A percentile compares a stretch with the other conserved stretches of the same genome.
These are phyloP conservation scores for Schizonepeta tenuifolia DNA, from an alignment of 257 asterid genomes.

Conservation along the genomic window DNA sequence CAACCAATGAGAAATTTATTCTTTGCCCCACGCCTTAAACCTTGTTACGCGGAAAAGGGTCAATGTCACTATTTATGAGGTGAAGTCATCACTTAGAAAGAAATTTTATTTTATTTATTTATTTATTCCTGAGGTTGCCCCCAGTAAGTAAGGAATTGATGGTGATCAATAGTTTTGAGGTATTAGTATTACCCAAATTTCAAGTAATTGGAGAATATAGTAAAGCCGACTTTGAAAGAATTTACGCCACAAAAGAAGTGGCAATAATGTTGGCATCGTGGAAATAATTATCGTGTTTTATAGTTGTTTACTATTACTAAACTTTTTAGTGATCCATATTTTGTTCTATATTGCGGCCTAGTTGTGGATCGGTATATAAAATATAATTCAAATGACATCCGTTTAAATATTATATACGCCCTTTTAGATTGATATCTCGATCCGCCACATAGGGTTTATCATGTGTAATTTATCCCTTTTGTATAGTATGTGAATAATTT, in stretches of 20 bases:
- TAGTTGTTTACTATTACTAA: not conserved
- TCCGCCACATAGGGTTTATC: too few relatives aligned
- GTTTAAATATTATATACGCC: too few relatives aligned
- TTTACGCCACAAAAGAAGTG: not conserved
- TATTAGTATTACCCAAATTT: not conserved
- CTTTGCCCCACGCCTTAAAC: constrained; percentile 2
- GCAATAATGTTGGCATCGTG: constrained; percentile 2
- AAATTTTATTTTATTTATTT: not conserved
- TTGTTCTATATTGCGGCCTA: not conserved
- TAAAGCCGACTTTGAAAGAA: not conserved
- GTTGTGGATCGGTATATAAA: too few relatives aligned
- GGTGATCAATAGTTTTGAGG: constrained; percentile 7
- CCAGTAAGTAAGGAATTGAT: constrained; percentile 24
- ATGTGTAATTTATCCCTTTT: too few relatives aligned
- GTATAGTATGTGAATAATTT: too few relatives aligned
- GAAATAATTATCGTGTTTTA: constrained; percentile 4
- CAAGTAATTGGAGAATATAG: constrained; percentile 7
- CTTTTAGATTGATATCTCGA: too few relatives aligned
- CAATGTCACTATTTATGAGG: not conserved
- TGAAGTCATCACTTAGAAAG: constrained; percentile 8
- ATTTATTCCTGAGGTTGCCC: not conserved
- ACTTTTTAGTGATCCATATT: not conserved
- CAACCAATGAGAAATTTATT: constrained; percentile 3
- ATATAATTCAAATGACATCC: too few relatives aligned
- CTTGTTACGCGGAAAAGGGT: constrained; percentile 21